A percentile compares a stretch with the other conserved stretches of the same genome.
Evolutionary conservation across 176 grass and related monocot species (phyloP).

Genomic region (Musa schizocarpa): DNA sequence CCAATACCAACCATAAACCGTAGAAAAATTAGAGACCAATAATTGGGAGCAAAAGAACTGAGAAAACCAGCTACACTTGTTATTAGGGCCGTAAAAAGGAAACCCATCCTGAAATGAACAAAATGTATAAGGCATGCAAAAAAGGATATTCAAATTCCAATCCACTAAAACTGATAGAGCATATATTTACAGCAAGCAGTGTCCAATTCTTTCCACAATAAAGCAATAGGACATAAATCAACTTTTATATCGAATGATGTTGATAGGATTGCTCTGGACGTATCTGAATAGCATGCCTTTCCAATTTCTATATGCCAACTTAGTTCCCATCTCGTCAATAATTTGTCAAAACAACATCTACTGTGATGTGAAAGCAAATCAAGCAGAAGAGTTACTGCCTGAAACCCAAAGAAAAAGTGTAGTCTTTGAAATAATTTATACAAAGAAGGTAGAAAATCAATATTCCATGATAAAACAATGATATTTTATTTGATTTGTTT

Average conservation of each 20-base stretch:
- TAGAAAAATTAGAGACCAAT: constrained; percentile 47
- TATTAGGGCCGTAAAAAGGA: constrained; percentile 90
- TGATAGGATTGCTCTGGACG: neutral
- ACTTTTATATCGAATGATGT: neutral
- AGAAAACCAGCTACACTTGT: constrained; percentile 72
- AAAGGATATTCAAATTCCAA: neutral
- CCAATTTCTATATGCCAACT: too few species aligned
- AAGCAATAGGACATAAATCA: neutral
- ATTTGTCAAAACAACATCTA: too few species aligned
- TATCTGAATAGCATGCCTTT: neutral
- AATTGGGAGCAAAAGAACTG: constrained; percentile 81
- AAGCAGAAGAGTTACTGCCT: too few species aligned
- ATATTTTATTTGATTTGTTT: too few species aligned
- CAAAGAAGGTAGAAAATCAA: too few species aligned
- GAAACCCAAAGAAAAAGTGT: too few species aligned
- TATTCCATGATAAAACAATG: too few species aligned
- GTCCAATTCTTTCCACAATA: neutral
- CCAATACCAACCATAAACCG: constrained; percentile 90
- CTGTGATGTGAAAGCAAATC: too few species aligned
- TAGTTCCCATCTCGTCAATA: too few species aligned
- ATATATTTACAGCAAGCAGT: neutral
- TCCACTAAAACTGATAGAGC: neutral
- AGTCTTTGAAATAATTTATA: too few species aligned
- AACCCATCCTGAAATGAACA: constrained; percentile 64
- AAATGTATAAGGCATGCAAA: constrained; percentile 5